phyloP scores from a whole-genome alignment of 108 stramenopile genomes.

The Aurantiochytrium sp. region DNA sequence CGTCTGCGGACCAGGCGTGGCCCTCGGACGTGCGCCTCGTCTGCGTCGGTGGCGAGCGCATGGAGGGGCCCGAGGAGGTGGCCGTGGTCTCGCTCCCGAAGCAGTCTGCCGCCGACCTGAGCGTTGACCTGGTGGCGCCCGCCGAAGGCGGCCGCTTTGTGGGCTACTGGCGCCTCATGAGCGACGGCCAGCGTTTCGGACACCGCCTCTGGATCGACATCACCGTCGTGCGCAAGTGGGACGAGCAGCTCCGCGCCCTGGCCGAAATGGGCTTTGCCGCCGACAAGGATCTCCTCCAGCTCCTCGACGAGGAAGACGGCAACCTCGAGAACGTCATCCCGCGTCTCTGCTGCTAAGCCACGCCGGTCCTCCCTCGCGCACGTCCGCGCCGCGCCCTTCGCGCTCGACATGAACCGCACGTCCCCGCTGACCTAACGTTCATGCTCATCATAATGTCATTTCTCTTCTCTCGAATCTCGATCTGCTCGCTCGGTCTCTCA shows the following conservation, averaged over 20 bases:
- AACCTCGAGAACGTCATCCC: background rate
- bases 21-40: background rate
- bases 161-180: conserved; percentile 25
- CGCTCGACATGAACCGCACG: too few species aligned
- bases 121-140: background rate
- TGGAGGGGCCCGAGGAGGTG: background rate
- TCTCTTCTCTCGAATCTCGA: too few species aligned
- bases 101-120: background rate
- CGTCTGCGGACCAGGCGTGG: background rate
- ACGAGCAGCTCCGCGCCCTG: background rate
- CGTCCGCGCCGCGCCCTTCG: too few species aligned
- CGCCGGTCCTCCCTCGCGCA: too few species aligned
- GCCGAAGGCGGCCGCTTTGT: background rate
- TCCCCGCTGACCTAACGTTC: too few species aligned
- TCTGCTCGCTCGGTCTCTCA: too few species aligned
- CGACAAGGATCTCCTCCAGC: background rate
- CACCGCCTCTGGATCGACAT: conserved; percentile 29
- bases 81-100: background rate
- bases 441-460: too few species aligned
- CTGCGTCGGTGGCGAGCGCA: background rate
- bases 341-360: background rate
- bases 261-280: background rate
- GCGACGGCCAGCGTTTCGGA: background rate
- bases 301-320: background rate
- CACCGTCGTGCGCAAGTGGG: conserved; percentile 17